phyloP scores from a whole-genome alignment of 164 flowering plant genomes.

The Aristolochia californica region DNA sequence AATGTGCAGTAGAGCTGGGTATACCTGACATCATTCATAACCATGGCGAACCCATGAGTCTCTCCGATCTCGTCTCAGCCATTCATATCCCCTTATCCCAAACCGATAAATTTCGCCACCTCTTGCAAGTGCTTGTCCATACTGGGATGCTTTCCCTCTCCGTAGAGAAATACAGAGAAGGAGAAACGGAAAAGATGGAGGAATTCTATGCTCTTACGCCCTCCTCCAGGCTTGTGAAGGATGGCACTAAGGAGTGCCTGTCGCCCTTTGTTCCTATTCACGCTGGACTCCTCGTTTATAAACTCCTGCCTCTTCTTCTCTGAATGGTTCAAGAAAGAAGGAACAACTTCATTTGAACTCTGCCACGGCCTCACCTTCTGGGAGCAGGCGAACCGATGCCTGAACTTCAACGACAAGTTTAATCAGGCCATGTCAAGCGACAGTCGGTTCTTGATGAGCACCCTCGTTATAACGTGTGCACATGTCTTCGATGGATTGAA shows the following conservation, averaged over 20 bases:
- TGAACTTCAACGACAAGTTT: too few species aligned
- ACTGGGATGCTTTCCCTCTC: constrained; percentile 24
- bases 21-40: too few species aligned
- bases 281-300: constrained; percentile 16
- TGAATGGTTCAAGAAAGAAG: constrained; percentile 12
- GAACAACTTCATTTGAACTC: too few species aligned
- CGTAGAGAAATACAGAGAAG: neutral
- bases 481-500: too few species aligned
- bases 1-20: constrained; percentile 23
- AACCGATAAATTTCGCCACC: constrained; percentile 13
- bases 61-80: too few species aligned
- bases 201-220: constrained; percentile 22
- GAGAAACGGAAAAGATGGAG: constrained; percentile 13
- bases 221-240: constrained; percentile 18
- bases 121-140: constrained; percentile 33
- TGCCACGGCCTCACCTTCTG: too few species aligned
- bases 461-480: too few species aligned
- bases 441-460: too few species aligned
- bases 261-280: constrained; percentile 7
- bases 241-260: constrained; percentile 5
- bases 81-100: constrained; percentile 11
- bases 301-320: constrained; percentile 20
- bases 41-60: too few species aligned
- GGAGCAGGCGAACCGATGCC: too few species aligned
- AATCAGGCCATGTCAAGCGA: too few species aligned